A percentile compares a stretch with the other conserved stretches of the same genome.
Evolutionary conservation across 164 flowering plant species (phyloP).

Genomic region (Vitis cinerea): DNA sequence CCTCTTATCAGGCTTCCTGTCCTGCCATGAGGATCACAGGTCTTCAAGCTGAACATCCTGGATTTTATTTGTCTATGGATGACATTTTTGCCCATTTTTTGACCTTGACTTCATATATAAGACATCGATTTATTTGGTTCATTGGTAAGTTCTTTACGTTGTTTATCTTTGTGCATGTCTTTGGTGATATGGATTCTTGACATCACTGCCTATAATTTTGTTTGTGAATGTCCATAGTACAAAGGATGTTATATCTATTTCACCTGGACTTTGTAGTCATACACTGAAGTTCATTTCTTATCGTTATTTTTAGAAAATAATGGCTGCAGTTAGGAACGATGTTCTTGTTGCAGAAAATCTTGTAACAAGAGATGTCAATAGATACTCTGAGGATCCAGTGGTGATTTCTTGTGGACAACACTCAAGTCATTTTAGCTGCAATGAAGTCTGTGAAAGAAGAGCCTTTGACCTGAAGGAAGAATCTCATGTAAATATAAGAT

Average conservation of each 20-base stretch:
- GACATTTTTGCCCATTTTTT: slow-evolving; percentile 48
- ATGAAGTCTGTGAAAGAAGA: slow-evolving; percentile 22
- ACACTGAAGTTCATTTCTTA: neutral
- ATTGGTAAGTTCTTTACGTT: slow-evolving; percentile 49
- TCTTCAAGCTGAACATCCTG: slow-evolving; percentile 22
- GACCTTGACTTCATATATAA: slow-evolving; percentile 51
- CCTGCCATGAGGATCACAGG: slow-evolving; percentile 24
- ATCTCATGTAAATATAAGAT: slow-evolving; percentile 31
- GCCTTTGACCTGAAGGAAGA: slow-evolving; percentile 14
- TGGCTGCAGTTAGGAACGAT: slow-evolving; percentile 11
- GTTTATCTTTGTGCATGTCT: neutral
- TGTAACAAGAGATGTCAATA: slow-evolving; percentile 39
- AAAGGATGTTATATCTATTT: neutral
- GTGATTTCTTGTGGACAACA: slow-evolving; percentile 22
- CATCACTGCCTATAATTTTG: neutral
- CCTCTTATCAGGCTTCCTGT: slow-evolving; percentile 31
- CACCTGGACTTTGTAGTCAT: neutral
- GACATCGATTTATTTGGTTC: slow-evolving; percentile 43
- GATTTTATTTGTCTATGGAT: slow-evolving; percentile 39
- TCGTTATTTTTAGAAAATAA: neutral
- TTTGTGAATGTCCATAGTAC: neutral
- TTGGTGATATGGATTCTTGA: neutral
- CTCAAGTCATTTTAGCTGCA: slow-evolving; percentile 23
- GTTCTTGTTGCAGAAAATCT: slow-evolving; percentile 52
- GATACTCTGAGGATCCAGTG: slow-evolving; percentile 28